Evolutionary conservation across 306 rosid species (phyloP).

Genomic region (Mimosa pudica): DNA sequence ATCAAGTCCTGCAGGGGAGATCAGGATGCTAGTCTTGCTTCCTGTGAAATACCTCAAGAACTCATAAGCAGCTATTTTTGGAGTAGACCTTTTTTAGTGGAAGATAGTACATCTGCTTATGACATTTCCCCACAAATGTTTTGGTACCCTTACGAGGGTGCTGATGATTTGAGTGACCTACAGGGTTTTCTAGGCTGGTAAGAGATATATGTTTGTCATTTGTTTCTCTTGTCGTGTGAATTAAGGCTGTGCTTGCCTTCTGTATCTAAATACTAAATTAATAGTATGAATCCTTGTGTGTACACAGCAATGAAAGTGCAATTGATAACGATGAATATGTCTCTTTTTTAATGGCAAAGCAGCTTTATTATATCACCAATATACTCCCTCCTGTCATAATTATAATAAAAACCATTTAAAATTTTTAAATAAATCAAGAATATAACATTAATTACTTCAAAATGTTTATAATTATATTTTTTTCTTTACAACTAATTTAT

Average conservation of each 20-base stretch:
- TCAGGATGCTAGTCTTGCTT: background rate
- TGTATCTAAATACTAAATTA: background rate
- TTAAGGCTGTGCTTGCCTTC: background rate
- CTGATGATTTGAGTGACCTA: background rate
- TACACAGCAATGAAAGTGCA: background rate
- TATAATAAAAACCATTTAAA: too few relatives aligned
- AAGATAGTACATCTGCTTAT: background rate
- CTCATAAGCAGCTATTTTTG: constrained; percentile 38
- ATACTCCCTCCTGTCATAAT: too few relatives aligned
- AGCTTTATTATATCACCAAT: background rate
- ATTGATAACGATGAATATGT: background rate
- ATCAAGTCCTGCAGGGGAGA: background rate
- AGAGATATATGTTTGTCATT: background rate
- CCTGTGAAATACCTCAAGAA: background rate
- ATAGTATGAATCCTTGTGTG: background rate
- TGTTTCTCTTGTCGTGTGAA: background rate
- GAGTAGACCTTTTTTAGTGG: constrained; percentile 46
- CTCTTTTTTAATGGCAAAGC: background rate
- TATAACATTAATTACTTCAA: too few relatives aligned
- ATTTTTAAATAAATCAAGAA: too few relatives aligned
- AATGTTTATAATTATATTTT: too few relatives aligned
- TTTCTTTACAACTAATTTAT: too few relatives aligned
- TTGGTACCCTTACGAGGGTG: background rate
- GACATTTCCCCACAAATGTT: background rate
- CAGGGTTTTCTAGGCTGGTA: background rate